These are phyloP conservation scores for Puccinia coronata DNA, from an alignment of 1,284 basidiomycete genomes.

Conservation along the genomic window DNA sequence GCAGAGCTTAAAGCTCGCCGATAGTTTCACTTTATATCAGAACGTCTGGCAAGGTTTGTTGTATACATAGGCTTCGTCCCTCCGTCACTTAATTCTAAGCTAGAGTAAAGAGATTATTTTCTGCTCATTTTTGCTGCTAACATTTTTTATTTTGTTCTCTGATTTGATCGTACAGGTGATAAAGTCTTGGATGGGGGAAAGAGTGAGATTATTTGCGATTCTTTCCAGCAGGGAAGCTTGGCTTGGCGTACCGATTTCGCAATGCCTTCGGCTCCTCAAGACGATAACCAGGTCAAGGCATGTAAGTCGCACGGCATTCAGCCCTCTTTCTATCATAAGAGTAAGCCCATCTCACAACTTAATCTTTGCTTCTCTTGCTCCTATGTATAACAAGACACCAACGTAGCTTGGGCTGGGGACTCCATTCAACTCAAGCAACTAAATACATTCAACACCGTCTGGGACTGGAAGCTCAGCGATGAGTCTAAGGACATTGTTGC, in stretches of 20 bases:
- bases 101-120: too few species aligned
- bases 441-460: neutral
- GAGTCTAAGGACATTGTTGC: neutral
- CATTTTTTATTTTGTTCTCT: neutral
- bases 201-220: neutral
- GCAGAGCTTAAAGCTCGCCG: neutral
- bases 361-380: neutral
- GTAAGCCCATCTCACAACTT: too few species aligned
- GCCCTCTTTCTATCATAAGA: too few species aligned
- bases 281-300: slow-evolving; percentile 13
- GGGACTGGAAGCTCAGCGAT: neutral
- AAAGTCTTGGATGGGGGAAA: neutral
- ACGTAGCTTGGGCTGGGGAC: slow-evolving; percentile 15
- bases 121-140: too few species aligned
- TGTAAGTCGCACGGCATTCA: neutral
- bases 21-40: neutral
- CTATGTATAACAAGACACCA: neutral
- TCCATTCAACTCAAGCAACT: neutral
- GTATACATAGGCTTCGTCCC: neutral
- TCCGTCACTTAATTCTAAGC: neutral
- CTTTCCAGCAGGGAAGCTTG: neutral
- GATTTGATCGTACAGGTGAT: neutral
- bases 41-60: slow-evolving; percentile 1
- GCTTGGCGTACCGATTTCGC: neutral
- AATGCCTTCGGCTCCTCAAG: neutral